Evolutionary conservation across 768 basidiomycete species (phyloP), one percentile per base, ranked within the genome.

Genomic region (Leccinum variicolor): DNA sequence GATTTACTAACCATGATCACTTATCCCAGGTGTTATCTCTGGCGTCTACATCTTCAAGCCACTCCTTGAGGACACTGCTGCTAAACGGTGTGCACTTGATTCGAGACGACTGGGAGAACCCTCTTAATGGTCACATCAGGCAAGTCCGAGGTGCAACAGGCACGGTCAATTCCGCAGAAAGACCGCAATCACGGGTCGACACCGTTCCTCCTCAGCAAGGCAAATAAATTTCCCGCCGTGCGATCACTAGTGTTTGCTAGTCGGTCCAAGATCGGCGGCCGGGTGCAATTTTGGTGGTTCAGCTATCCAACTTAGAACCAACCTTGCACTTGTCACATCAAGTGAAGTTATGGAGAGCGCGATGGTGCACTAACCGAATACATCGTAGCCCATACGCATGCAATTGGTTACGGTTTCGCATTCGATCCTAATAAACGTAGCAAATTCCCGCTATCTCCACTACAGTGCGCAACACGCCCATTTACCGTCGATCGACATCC

Each of bases 31-130:
- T 29, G 68, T 86, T 52, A 62, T 77, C 26, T 86, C 87, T 13
- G 87, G 87, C 9, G 66, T 86, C 21, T 87, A 88, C 66, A 83
- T 87, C 53, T 88, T 88, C 73, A 79, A 80, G 63, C 86, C 86
- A 26, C 45, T 75, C 19, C 58, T 80, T 10, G 69, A 73, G 43
- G 51, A 54, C 31, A 58, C 41, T 6, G 23, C 25, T 47, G 49
- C 57, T 28, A 50, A 45, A 39, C 50, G 49, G 71, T 72, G 57
- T 52, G 64, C 29, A 17, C 11, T 48, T 46, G 25, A 36, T 25
- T 33, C 3, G 28, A 33, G 25, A 13, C 19, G 3, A 23, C 13
- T 21, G 7, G 14, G 6, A 34, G 47, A 57, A 47, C 62, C 54
- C 17, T 53, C 55, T 29, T 56, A 29, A 29, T 43, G 52, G 7